A percentile compares a stretch with the other conserved stretches of the same genome.
phyloP scores from a whole-genome alignment of 2,329 filamentous ascomycete genomes.

The Nannizziopsis barbatae region DNA sequence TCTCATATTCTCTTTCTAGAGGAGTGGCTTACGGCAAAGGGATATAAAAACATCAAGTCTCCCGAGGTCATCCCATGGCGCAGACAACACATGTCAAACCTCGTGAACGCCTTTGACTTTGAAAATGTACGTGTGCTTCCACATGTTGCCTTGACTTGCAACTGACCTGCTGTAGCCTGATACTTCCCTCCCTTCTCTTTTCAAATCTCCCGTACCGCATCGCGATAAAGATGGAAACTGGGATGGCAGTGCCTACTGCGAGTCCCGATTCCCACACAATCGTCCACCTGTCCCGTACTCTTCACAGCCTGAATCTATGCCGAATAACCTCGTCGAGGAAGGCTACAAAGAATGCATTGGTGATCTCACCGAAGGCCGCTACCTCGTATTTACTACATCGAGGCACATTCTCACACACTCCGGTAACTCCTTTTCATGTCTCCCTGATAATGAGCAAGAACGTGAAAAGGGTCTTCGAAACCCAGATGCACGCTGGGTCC shows the following conservation, averaged over 20 bases:
- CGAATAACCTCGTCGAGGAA: slow-evolving; percentile 34
- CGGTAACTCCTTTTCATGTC: slow-evolving; percentile 4
- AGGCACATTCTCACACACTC: slow-evolving; percentile 27
- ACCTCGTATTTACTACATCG: slow-evolving; percentile 35
- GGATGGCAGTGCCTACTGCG: slow-evolving; percentile 38
- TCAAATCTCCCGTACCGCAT: slow-evolving; percentile 36
- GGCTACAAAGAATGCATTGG: slow-evolving; percentile 46
- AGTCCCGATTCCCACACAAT: slow-evolving; percentile 28
- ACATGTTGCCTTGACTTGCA: not conserved
- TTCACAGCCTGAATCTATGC: slow-evolving; percentile 29
- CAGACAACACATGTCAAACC: slow-evolving; percentile 38
- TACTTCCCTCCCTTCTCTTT: slow-evolving; percentile 39
- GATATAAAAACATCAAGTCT: slow-evolving; percentile 32
- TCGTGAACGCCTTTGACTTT: slow-evolving; percentile 41
- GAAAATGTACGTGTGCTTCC: slow-evolving; percentile 21
- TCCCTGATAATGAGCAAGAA: slow-evolving; percentile 1
- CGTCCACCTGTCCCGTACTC: slow-evolving; percentile 42
- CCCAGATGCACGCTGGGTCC: slow-evolving; percentile 10
- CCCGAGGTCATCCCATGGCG: slow-evolving; percentile 39
- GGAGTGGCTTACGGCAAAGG: slow-evolving; percentile 39
- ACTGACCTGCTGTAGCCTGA: slow-evolving; percentile 32
- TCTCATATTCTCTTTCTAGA: slow-evolving; percentile 47
- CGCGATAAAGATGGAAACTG: slow-evolving; percentile 35
- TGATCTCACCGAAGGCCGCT: slow-evolving; percentile 45
- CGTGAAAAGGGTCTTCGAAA: not conserved